These are phyloP conservation scores for Aethionema arabicum DNA, from an alignment of 345 rosid species.

Conservation along the genomic window DNA sequence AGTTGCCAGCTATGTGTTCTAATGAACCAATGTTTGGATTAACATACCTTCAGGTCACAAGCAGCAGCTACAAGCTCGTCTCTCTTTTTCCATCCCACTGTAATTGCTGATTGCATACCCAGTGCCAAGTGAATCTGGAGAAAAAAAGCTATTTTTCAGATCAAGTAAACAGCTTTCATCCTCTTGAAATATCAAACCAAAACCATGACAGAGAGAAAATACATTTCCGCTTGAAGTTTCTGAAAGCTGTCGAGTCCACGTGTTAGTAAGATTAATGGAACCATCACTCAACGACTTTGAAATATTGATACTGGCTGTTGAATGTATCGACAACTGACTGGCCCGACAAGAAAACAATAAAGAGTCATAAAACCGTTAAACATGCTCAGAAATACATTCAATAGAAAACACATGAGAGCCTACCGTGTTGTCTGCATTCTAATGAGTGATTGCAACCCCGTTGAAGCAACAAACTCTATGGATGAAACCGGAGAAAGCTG, in stretches of 20 bases:
- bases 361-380: slow-evolving; percentile 19
- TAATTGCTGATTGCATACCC: slow-evolving; percentile 73
- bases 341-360: slow-evolving; percentile 24
- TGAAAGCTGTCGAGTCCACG: slow-evolving; percentile 90
- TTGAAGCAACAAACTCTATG: slow-evolving; percentile 70
- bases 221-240: slow-evolving; percentile 84
- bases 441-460: slow-evolving; percentile 72
- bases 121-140: slow-evolving; percentile 72
- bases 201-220: slow-evolving; percentile 34
- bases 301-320: slow-evolving; percentile 70
- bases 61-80: slow-evolving; percentile 72
- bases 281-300: slow-evolving; percentile 85
- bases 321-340: slow-evolving; percentile 78
- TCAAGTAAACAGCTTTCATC: slow-evolving; percentile 4
- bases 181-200: slow-evolving; percentile 8
- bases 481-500: slow-evolving; percentile 76
- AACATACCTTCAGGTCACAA: slow-evolving; percentile 70
- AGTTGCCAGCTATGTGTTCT: background rate
- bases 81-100: slow-evolving; percentile 84
- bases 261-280: slow-evolving; percentile 88
- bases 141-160: slow-evolving; percentile 21
- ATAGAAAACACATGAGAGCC: slow-evolving; percentile 27
- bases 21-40: background rate
- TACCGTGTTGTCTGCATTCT: slow-evolving; percentile 84
- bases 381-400: slow-evolving; percentile 12